Evolutionary conservation across 2,329 filamentous ascomycete genomes (phyloP).

Genomic region (Elsinoe perseae): DNA sequence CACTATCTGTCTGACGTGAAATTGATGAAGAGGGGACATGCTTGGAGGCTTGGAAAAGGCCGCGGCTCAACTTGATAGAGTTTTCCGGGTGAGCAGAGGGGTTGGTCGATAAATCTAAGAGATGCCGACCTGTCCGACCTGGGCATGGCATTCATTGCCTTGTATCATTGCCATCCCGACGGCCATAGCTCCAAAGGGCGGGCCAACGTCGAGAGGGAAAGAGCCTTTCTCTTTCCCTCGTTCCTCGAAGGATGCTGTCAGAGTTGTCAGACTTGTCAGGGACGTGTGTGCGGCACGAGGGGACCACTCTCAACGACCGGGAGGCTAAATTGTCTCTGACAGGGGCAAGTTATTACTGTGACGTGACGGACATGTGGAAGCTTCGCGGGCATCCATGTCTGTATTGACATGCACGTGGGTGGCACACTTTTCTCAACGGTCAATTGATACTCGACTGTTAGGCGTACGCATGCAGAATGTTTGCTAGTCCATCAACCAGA

Average conservation of each 20-base stretch:
- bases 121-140: conserved; percentile 2
- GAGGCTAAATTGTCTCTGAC: conserved; percentile 7
- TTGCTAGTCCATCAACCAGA: no score
- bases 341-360: neutral
- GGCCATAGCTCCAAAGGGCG: neutral
- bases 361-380: neutral
- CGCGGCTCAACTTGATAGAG: conserved; percentile 2
- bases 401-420: conserved; percentile 7
- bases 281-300: neutral
- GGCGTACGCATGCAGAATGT: no score
- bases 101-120: neutral
- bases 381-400: neutral
- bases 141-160: neutral
- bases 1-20: conserved; percentile 12
- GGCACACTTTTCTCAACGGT: conserved; percentile 4
- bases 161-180: neutral
- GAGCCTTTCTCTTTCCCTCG: neutral
- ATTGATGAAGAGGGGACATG: conserved; percentile 1
- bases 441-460: neutral
- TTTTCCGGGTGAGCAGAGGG: neutral
- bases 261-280: neutral
- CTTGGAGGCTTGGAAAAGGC: neutral
- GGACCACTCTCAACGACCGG: neutral
- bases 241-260: neutral
- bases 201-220: neutral